Percentiles rank a stretch among this genome's conserved stretches.
Evolutionary conservation across 352 stramenopile species (phyloP).

Genomic region (Phytophthora europaea): DNA sequence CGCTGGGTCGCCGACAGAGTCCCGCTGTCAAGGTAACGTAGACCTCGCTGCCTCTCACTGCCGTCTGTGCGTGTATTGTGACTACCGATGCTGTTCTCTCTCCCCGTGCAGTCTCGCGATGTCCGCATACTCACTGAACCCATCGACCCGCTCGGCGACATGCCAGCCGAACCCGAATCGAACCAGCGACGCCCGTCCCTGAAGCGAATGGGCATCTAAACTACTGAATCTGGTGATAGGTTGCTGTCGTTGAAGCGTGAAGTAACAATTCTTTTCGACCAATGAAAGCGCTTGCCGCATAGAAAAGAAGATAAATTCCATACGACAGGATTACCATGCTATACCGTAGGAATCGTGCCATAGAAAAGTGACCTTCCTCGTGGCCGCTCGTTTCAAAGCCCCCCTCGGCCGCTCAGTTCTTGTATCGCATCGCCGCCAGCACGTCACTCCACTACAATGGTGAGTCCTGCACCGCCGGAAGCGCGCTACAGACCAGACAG

Average conservation of each 20-base stretch:
- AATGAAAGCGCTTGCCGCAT: slow-evolving; percentile 14
- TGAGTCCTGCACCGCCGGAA: slow-evolving; percentile 20
- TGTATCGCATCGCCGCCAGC: slow-evolving; percentile 30
- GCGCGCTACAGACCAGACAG: neutral
- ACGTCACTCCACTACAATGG: slow-evolving; percentile 25
- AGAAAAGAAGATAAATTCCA: slow-evolving; percentile 3
- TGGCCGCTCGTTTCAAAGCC: slow-evolving; percentile 32
- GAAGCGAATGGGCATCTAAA: slow-evolving; percentile 58
- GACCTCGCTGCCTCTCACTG: neutral
- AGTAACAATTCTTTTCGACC: slow-evolving; percentile 28
- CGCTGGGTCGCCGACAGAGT: slow-evolving; percentile 51
- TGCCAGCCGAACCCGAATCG: slow-evolving; percentile 43
- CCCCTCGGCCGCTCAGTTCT: slow-evolving; percentile 35
- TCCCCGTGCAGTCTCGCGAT: slow-evolving; percentile 49
- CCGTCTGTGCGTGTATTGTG: neutral
- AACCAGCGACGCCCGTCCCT: slow-evolving; percentile 74
- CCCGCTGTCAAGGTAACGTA: slow-evolving; percentile 56
- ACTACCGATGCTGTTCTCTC: neutral
- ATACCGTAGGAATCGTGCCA: slow-evolving; percentile 7
- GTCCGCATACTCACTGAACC: slow-evolving; percentile 48
- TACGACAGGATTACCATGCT: neutral
- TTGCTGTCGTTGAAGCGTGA: slow-evolving; percentile 15
- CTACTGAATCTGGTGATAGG: neutral
- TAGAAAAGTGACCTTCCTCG: slow-evolving; percentile 25
- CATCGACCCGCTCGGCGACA: slow-evolving; percentile 71